Evolutionary conservation across 1,139 yeast species (phyloP).

Genomic region (Yamadazyma sp.): DNA sequence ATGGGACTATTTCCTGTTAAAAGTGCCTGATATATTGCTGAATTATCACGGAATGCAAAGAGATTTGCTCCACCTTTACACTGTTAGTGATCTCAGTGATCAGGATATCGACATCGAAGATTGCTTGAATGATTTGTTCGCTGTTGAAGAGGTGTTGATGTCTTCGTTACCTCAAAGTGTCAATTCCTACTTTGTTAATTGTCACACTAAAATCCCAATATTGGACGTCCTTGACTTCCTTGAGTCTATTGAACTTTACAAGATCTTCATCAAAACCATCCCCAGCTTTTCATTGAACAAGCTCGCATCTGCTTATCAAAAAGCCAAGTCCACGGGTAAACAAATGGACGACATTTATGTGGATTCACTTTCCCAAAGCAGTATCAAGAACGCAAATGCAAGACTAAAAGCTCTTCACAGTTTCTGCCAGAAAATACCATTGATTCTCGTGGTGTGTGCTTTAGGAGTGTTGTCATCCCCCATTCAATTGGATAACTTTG

Average conservation of each 20-base stretch:
- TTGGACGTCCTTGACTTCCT: conserved; percentile 31
- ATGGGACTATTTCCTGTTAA: conserved; percentile 31
- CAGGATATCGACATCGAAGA: conserved; percentile 15
- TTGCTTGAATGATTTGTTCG: conserved; percentile 16
- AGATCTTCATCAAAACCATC: conserved; percentile 20
- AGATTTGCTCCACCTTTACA: conserved; percentile 20
- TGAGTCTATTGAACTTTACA: conserved; percentile 32
- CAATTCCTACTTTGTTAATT: conserved; percentile 35
- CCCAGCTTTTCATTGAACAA: conserved; percentile 23
- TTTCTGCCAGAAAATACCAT: conserved; percentile 28
- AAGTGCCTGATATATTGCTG: conserved; percentile 18
- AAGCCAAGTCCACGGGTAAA: conserved; percentile 4
- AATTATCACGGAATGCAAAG: conserved; percentile 16
- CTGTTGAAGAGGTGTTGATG: conserved; percentile 23
- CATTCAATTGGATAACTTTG: conserved; percentile 34
- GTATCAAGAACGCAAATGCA: conserved; percentile 19
- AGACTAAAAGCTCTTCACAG: conserved; percentile 23
- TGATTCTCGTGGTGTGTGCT: conserved; percentile 32
- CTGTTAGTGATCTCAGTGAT: conserved; percentile 9
- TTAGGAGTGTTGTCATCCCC: conserved; percentile 35
- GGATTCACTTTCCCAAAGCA: conserved; percentile 7
- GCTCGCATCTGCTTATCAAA: conserved; percentile 23
- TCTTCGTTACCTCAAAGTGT: conserved; percentile 20
- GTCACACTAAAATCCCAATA: conserved; percentile 37
- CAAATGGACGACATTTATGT: conserved; percentile 12